Evolutionary conservation across 805 yeast genomes (phyloP), one percentile per base, ranked within the genome.

Genomic region (Sporopachydermia lactativora): DNA sequence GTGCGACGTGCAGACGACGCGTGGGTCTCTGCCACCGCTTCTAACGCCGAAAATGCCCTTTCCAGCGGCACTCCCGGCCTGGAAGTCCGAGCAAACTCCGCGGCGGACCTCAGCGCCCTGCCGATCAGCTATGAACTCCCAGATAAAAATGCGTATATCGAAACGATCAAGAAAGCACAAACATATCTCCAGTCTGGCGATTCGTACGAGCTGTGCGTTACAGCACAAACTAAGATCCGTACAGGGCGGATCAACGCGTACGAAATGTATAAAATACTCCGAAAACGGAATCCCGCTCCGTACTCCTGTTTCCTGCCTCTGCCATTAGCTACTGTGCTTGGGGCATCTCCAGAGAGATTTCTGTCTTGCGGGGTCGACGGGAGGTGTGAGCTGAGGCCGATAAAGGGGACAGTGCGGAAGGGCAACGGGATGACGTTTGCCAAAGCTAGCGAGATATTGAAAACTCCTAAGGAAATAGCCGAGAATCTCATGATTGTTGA

Each of bases 401-500:
- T 92, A 42, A 92, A 92, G 56, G 99, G 99, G 3, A 92, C 99
- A 0, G 95, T 92, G 2, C 74, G 68, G 49, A 85, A 84, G 49
- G 60, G 72, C 0, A 61, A 67, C 0, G 70, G 60, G 0, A 66
- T 81, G 62, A 66, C 72, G 4, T 50, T 64, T 5, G 78, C 65
- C 24, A 61, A 61, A 24, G 97, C 96, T 0, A 64, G 74, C 3
- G 55, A 58, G 34, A 70, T 85, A 15, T 60, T 89, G 37, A 71
- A 77, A 40, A 78, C 94, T 1, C 92, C 94, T 3, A 92, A 92
- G 56, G 99, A 92, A 57, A 73, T 81, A 54, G 98, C 95, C 0
- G 99, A 92, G 54, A 92, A 92, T 49, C 63, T 92, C 43, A 92
- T 92, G 98, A 92, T 92, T 61, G 94, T 92, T 4, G 99, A 92